Evolutionary conservation across 495 filamentous ascomycete species (phyloP).

Genomic region (Penicillium coprophilum): DNA sequence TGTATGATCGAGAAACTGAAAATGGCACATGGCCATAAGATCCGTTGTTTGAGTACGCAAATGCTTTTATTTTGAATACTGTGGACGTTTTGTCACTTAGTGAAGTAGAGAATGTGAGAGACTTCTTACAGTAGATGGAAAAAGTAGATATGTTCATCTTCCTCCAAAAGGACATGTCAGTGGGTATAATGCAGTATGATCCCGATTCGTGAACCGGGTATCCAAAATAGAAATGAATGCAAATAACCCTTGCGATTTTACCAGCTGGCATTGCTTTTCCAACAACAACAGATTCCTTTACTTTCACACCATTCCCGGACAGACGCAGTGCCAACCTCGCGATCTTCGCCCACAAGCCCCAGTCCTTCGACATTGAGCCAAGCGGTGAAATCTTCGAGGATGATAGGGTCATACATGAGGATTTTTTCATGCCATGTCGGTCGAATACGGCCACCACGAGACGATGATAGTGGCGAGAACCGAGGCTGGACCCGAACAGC

Average conservation of each 20-base stretch:
- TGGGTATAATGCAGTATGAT: neutral
- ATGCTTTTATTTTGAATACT: neutral
- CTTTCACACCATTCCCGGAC: conserved; percentile 87
- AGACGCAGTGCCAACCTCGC: conserved; percentile 56
- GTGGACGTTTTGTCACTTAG: neutral
- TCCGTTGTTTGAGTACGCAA: neutral
- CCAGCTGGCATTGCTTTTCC: conserved; percentile 29
- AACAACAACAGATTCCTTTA: conserved; percentile 71
- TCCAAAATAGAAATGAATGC: conserved; percentile 1
- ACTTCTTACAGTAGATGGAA: neutral
- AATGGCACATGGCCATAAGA: neutral
- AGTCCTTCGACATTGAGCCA: conserved; percentile 81
- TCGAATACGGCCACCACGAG: conserved; percentile 21
- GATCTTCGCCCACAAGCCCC: conserved; percentile 58
- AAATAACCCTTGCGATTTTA: conserved; percentile 10
- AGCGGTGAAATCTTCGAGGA: conserved; percentile 78
- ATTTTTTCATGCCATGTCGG: conserved; percentile 87
- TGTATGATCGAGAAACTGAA: neutral
- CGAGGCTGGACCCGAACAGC: conserved; percentile 58
- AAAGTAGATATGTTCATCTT: neutral
- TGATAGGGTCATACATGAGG: conserved; percentile 87
- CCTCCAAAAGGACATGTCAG: neutral
- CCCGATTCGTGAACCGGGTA: neutral
- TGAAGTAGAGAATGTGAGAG: neutral
- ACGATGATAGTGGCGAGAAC: conserved; percentile 27